phyloP scores from a whole-genome alignment of 208 protist genomes.

The Crithidia fasciculata region DNA sequence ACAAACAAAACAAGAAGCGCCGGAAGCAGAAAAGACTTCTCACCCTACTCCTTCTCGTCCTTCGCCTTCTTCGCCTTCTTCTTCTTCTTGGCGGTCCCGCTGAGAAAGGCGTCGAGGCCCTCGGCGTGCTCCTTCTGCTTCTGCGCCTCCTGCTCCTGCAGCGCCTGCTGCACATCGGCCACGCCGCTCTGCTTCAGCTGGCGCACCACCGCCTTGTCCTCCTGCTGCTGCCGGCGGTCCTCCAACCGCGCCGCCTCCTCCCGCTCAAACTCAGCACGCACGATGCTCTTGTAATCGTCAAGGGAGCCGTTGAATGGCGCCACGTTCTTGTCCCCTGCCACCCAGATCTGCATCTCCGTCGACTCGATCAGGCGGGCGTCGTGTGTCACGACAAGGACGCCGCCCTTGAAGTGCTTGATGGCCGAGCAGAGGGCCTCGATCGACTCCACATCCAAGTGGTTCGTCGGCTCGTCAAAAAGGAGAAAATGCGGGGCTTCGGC shows the following conservation, averaged over 20 bases:
- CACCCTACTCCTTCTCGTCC: constrained; percentile 13
- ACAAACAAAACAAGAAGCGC: background rate
- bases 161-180: constrained; percentile 42
- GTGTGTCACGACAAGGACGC: constrained; percentile 92
- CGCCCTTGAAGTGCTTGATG: constrained; percentile 86
- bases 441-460: constrained; percentile 94
- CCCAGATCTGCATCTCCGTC: constrained; percentile 91
- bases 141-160: constrained; percentile 47
- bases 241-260: constrained; percentile 66
- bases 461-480: constrained; percentile 96
- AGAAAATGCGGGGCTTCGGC: constrained; percentile 93
- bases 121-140: constrained; percentile 36
- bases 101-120: constrained; percentile 41
- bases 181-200: constrained; percentile 54
- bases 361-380: constrained; percentile 90
- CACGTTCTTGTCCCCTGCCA: constrained; percentile 84
- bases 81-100: constrained; percentile 62
- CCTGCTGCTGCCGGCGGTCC: constrained; percentile 44
- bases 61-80: constrained; percentile 47
- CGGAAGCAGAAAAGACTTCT: background rate
- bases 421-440: constrained; percentile 88
- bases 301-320: constrained; percentile 77
- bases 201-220: constrained; percentile 61
- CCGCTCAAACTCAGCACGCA: constrained; percentile 72
- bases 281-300: constrained; percentile 85